Base-by-base conservation (phyloP, 208 protist genomes). In the Trypanosoma conorhini region DNA sequence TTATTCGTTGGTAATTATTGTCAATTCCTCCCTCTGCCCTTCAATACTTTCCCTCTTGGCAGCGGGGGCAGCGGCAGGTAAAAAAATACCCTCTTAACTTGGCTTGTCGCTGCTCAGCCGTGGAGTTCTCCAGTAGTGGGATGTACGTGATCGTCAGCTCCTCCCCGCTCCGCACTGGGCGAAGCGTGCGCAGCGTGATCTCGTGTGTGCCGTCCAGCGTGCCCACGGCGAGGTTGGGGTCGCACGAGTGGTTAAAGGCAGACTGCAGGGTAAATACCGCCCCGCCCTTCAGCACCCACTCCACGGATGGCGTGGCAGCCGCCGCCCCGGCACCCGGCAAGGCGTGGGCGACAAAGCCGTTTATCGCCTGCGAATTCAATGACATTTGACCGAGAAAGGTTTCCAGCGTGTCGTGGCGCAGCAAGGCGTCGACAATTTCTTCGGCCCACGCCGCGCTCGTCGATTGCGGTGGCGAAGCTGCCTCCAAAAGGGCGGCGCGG, bases 111-210 rank as follows among this genome's bases (percentile, higher is more conserved):
- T 82, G 68, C 33, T 70, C 69, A 21, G 26, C 31, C 10, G 74
- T 78, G 38, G 61, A 81, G 58, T 80, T 68, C 62, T 72, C 46
- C n/a, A 69, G 44, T 19, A 95, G 51, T 19, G 89, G 86, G 31
- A 95, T 95, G 66, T 95, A 95, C 9, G 87, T 88, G 52, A 95
- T 92, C 24, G 74, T 83, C 26, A 95, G 63, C 55, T 84, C 76
- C 67, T 89, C 87, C 0, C 85, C 86, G 19, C 66, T 76, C 28
- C 67, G 54, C 35, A 92, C 60, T 15, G 62, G 57, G 13, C 80
- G 81, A 44, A 78, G 84, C 22, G 85, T 82, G 35, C 73, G 74
- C 31, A 95, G 74, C 26, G 68, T 72, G 44, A 95, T 85, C 15
- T 91, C 87, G 64, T 92, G 80, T 56, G 83, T 91, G n/a, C 67